Evolutionary conservation across 2,329 filamentous ascomycete species (phyloP).

Genomic region (Alternaria longipes): DNA sequence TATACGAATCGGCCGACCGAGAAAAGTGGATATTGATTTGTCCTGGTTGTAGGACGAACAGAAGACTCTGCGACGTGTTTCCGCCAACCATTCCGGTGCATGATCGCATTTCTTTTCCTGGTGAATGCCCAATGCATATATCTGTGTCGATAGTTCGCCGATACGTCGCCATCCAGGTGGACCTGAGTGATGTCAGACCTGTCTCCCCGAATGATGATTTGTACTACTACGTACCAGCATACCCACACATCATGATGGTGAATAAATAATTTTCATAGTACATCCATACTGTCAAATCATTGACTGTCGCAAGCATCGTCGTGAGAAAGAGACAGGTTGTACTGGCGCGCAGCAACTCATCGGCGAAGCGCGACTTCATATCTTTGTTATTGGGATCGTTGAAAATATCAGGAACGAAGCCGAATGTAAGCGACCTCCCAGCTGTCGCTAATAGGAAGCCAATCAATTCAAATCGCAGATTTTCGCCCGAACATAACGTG

Average conservation of each 20-base stretch:
- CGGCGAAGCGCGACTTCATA: slow-evolving; percentile 33
- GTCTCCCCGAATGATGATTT: no score
- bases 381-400: slow-evolving; percentile 27
- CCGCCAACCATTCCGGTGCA: slow-evolving; percentile 40
- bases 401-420: slow-evolving; percentile 31
- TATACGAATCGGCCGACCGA: slow-evolving; percentile 44
- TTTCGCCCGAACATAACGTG: slow-evolving; percentile 49
- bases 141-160: slow-evolving; percentile 41
- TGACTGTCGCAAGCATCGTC: slow-evolving; percentile 50
- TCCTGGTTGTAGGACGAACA: slow-evolving; percentile 43
- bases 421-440: slow-evolving; percentile 44
- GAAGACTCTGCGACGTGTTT: slow-evolving; percentile 42
- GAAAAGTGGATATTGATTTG: slow-evolving; percentile 47
- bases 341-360: slow-evolving; percentile 48
- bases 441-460: slow-evolving; percentile 52
- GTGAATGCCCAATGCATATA: slow-evolving; percentile 46
- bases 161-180: slow-evolving; percentile 47
- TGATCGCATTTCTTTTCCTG: slow-evolving; percentile 37
- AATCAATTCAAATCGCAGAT: slow-evolving; percentile 52
- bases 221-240: slow-evolving; percentile 43
- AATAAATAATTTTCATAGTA: slow-evolving; percentile 50
- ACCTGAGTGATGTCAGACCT: slow-evolving; percentile 14
- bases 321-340: slow-evolving; percentile 51
- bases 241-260: slow-evolving; percentile 49
- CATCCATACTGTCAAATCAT: slow-evolving; percentile 51